Evolutionary conservation across 306 rosid species (phyloP).

Genomic region (Glycyrrhiza uralensis): DNA sequence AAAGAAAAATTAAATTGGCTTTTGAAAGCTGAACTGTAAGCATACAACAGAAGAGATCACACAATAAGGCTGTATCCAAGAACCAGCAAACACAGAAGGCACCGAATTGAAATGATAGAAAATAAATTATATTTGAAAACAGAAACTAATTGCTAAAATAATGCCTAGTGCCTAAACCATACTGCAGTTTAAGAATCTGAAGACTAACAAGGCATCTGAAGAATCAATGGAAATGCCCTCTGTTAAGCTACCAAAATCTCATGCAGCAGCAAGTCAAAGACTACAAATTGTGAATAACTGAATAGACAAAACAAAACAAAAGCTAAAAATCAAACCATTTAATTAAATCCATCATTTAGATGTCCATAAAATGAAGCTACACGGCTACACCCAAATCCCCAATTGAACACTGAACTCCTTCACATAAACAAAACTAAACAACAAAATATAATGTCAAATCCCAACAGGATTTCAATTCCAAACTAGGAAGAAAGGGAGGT

Average conservation of each 20-base stretch:
- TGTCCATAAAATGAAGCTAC: not conserved
- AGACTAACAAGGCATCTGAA: not conserved
- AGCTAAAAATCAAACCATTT: not conserved
- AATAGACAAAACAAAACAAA: no score
- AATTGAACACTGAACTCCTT: no score
- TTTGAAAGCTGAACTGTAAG: not conserved
- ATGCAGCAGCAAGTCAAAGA: not conserved
- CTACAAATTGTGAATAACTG: not conserved
- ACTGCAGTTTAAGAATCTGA: not conserved
- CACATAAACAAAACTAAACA: not conserved
- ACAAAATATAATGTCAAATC: not conserved
- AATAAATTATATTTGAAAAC: not conserved
- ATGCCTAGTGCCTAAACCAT: not conserved
- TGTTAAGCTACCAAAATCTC: not conserved
- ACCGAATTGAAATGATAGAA: not conserved
- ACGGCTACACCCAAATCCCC: no score
- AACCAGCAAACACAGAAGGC: not conserved
- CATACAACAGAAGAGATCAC: not conserved
- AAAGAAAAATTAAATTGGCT: not conserved
- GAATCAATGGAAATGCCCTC: not conserved
- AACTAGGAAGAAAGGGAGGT: not conserved
- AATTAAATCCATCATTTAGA: not conserved
- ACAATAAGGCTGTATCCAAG: not conserved
- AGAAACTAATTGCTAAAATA: not conserved
- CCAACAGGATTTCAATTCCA: not conserved